Conservation (phyloP, 495 filamentous ascomycete species). For the Neurospora tetraspora region DNA sequence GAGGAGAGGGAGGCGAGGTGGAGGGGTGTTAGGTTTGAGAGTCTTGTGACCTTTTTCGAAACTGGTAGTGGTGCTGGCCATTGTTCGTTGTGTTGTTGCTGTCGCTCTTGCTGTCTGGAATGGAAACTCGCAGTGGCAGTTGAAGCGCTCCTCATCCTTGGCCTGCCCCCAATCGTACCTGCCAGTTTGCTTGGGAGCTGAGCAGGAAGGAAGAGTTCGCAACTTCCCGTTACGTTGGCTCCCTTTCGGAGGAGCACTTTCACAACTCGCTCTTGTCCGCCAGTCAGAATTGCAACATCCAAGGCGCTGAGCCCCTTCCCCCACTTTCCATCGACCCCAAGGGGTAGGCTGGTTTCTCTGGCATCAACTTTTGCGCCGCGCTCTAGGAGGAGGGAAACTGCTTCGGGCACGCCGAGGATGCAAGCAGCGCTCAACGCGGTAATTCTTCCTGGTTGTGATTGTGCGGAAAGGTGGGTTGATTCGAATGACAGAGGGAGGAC, state of each 20-base stretch:
- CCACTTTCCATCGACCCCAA: not conserved
- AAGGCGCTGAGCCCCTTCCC: constrained; percentile 4
- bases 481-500: not conserved
- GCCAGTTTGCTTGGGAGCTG: not conserved
- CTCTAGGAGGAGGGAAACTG: constrained; percentile 6
- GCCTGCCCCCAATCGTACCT: not conserved
- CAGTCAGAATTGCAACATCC: constrained; percentile 12
- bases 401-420: not conserved
- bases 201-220: not conserved
- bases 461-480: not conserved
- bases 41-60: not conserved
- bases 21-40: not conserved
- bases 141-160: not conserved
- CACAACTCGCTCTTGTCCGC: not conserved
- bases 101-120: not conserved
- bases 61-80: not conserved
- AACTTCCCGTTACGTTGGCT: not conserved
- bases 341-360: not conserved
- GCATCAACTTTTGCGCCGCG: constrained; percentile 8
- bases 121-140: not conserved
- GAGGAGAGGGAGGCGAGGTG: not conserved
- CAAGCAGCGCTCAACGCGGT: constrained; percentile 6
- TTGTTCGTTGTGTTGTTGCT: not conserved
- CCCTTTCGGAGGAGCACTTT: constrained; percentile 9
- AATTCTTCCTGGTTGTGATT: not conserved